Conservation (phyloP, 2,329 filamentous ascomycete genomes). For the Stenocarpella maydis region DNA sequence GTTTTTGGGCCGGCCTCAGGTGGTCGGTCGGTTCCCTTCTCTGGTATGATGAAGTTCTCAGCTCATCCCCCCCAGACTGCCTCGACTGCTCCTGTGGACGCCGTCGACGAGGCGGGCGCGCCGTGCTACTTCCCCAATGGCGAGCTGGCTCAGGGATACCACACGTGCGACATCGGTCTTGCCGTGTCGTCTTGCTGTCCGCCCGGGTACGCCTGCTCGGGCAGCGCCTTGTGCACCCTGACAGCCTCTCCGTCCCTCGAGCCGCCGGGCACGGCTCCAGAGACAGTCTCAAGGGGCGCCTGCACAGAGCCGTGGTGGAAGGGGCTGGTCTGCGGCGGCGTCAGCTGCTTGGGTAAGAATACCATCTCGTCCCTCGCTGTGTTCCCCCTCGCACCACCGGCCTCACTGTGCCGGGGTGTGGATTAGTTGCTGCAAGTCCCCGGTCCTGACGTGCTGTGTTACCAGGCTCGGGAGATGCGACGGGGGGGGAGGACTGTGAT, state of each 20-base stretch:
- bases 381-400: too few relatives aligned
- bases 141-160: slow-evolving; percentile 37
- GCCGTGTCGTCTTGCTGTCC: slow-evolving; percentile 39
- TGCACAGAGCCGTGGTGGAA: slow-evolving; percentile 41
- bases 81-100: not conserved
- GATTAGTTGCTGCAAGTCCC: too few relatives aligned
- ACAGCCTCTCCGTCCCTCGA: slow-evolving; percentile 31
- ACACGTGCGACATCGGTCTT: slow-evolving; percentile 37
- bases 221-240: slow-evolving; percentile 39
- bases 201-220: slow-evolving; percentile 41
- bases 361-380: not conserved
- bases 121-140: slow-evolving; percentile 40
- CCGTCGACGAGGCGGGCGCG: slow-evolving; percentile 16
- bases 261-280: slow-evolving; percentile 37
- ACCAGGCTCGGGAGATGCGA: slow-evolving; percentile 19
- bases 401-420: not conserved
- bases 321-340: slow-evolving; percentile 39
- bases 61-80: not conserved
- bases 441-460: not conserved
- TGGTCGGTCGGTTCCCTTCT: not conserved
- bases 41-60: slow-evolving; percentile 8
- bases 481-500: slow-evolving; percentile 27
- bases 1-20: not conserved
- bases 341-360: slow-evolving; percentile 38
- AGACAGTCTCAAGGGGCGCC: slow-evolving; percentile 37